Evolutionary conservation across 2,329 filamentous ascomycete species (phyloP).

Genomic region (Rhynchosporium graminicola): DNA sequence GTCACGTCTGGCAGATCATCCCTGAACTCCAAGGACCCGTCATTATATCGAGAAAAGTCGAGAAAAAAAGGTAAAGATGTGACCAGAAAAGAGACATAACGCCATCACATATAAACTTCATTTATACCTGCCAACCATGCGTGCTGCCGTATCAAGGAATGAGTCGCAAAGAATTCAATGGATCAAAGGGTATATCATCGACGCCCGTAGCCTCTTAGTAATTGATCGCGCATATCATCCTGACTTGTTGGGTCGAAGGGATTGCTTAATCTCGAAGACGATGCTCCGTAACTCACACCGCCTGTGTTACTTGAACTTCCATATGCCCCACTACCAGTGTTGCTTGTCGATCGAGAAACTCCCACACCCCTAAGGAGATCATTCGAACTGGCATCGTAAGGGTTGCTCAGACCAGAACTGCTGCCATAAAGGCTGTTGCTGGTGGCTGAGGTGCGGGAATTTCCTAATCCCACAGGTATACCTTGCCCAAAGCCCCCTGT

Average conservation of each 20-base stretch:
- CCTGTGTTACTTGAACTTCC: constrained; percentile 15
- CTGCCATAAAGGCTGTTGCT: constrained; percentile 32
- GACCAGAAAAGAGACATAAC: background rate
- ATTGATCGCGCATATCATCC: constrained; percentile 33
- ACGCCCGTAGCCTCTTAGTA: constrained; percentile 33
- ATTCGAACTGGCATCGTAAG: constrained; percentile 27
- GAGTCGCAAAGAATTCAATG: constrained; percentile 6
- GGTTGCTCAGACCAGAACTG: constrained; percentile 27
- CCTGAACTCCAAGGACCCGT: constrained; percentile 3
- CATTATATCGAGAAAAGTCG: constrained; percentile 18
- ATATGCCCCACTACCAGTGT: constrained; percentile 16
- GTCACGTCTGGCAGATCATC: background rate
- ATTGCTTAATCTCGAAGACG: constrained; percentile 21
- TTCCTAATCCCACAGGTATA: constrained; percentile 24
- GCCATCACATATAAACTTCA: background rate
- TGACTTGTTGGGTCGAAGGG: constrained; percentile 30
- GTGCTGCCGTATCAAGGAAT: constrained; percentile 5
- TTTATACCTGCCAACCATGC: background rate
- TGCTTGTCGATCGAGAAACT: constrained; percentile 19
- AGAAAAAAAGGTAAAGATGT: constrained; percentile 11
- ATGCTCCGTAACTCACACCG: background rate
- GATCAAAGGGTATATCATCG: constrained; percentile 22
- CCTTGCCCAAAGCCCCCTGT: constrained; percentile 29
- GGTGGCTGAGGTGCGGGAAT: constrained; percentile 29
- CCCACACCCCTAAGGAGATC: constrained; percentile 29